Percentiles rank a stretch among this genome's conserved stretches.
These are phyloP conservation scores for Agroathelia rolfsii DNA, from an alignment of 1,284 basidiomycete genomes.

Conservation along the genomic window DNA sequence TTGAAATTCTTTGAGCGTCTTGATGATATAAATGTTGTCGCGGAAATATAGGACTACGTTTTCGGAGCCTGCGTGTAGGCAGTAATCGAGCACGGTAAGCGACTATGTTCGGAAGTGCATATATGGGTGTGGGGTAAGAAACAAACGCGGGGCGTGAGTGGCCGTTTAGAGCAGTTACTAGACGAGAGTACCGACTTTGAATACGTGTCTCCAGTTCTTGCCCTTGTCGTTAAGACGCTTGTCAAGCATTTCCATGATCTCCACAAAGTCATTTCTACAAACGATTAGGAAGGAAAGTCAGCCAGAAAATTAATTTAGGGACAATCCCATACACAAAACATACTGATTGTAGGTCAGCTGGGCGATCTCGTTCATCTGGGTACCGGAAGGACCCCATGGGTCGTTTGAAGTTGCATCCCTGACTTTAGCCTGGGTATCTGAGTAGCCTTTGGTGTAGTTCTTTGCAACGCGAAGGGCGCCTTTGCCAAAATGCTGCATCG, in stretches of 20 bases:
- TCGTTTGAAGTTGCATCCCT: constrained; percentile 99
- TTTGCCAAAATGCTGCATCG: constrained; percentile 66
- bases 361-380: constrained; percentile 98
- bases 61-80: constrained; percentile 93
- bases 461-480: constrained; percentile 81
- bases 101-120: constrained; percentile 40
- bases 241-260: constrained; percentile 99
- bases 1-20: constrained; percentile 98
- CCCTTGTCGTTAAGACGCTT: constrained; percentile 99
- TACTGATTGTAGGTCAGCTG: constrained; percentile 98
- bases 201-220: constrained; percentile 99
- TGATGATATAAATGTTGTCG: constrained; percentile 97
- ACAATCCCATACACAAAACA: constrained; percentile 22
- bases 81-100: constrained; percentile 93
- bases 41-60: constrained; percentile 98
- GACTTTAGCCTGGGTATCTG: constrained; percentile 90
- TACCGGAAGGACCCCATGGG: constrained; percentile 96
- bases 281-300: not conserved
- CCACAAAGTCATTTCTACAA: constrained; percentile 88
- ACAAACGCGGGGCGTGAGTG: not conserved
- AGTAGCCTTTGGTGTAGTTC: constrained; percentile 94
- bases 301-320: constrained; percentile 7
- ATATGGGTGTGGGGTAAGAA: constrained; percentile 5
- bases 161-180: constrained; percentile 1
- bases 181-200: constrained; percentile 59